Evolutionary conservation across 179 eudicot genomes (phyloP).

Genomic region (Silene coronaria): DNA sequence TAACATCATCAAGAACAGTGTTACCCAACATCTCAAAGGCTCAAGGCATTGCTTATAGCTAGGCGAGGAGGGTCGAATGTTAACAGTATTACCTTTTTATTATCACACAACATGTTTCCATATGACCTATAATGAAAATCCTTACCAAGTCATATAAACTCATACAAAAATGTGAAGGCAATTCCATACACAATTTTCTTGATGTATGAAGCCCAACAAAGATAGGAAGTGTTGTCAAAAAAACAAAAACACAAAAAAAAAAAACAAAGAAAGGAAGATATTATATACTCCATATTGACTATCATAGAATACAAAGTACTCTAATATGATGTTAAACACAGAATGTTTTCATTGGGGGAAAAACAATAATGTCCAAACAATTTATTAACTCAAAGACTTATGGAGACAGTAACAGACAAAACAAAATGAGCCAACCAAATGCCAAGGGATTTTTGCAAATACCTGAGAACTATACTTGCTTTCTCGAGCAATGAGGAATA

Average conservation of each 20-base stretch:
- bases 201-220: neutral
- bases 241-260: too few species aligned
- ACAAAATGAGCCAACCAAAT: neutral
- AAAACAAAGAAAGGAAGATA: neutral
- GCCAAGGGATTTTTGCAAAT: slow-evolving; percentile 9
- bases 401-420: slow-evolving; percentile 6
- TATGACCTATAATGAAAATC: neutral
- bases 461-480: slow-evolving; percentile 84
- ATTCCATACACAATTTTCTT: neutral
- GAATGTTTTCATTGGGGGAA: neutral
- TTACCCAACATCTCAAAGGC: too few species aligned
- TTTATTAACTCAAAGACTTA: neutral
- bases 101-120: too few species aligned
- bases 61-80: too few species aligned
- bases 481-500: slow-evolving; percentile 82
- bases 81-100: too few species aligned
- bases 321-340: neutral
- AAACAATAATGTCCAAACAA: neutral
- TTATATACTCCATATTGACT: neutral
- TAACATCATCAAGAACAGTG: too few species aligned
- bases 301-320: too few species aligned
- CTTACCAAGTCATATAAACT: neutral
- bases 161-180: neutral
- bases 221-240: too few species aligned
- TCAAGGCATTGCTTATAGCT: too few species aligned